A percentile compares a stretch with the other conserved stretches of the same genome.
Conservation (phyloP, 345 rosid species). For the Brassica rapa region DNA sequence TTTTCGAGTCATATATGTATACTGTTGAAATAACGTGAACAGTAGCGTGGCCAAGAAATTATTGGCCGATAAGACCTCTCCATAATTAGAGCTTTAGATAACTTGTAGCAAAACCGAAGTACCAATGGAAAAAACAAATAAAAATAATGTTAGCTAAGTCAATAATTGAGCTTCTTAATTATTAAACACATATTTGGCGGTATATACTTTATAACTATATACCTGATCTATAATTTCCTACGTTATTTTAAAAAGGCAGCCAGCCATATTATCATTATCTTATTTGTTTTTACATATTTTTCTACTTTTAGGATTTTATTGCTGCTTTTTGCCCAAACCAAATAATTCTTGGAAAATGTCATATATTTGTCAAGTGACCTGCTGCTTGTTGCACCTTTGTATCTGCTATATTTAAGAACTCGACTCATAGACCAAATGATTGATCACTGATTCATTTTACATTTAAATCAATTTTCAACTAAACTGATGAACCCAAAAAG, state of each 20-base stretch:
- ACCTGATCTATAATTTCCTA: background rate
- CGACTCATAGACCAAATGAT: too few species aligned
- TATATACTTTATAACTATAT: background rate
- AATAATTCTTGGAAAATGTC: background rate
- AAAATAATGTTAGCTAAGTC: conserved; percentile 7
- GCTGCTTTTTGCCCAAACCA: background rate
- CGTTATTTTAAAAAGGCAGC: background rate
- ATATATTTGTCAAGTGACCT: conserved; percentile 5
- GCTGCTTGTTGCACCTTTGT: background rate
- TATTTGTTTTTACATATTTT: conserved; percentile 12
- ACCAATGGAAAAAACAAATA: conserved; percentile 3
- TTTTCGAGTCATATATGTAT: background rate
- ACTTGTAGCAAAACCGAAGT: conserved; percentile 14
- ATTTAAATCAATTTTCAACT: background rate
- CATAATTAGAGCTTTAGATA: conserved; percentile 27
- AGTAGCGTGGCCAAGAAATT: conserved; percentile 11
- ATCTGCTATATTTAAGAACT: background rate
- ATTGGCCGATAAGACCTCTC: conserved; percentile 33
- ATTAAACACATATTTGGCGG: background rate
- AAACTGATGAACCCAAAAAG: background rate
- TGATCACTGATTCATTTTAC: background rate
- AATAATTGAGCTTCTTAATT: conserved; percentile 18
- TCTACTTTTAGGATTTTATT: conserved; percentile 6
- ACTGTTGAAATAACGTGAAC: background rate
- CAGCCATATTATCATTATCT: conserved; percentile 14